Evolutionary conservation across 2,329 filamentous ascomycete species (phyloP).

Genomic region (Pyrenophora seminiperda): DNA sequence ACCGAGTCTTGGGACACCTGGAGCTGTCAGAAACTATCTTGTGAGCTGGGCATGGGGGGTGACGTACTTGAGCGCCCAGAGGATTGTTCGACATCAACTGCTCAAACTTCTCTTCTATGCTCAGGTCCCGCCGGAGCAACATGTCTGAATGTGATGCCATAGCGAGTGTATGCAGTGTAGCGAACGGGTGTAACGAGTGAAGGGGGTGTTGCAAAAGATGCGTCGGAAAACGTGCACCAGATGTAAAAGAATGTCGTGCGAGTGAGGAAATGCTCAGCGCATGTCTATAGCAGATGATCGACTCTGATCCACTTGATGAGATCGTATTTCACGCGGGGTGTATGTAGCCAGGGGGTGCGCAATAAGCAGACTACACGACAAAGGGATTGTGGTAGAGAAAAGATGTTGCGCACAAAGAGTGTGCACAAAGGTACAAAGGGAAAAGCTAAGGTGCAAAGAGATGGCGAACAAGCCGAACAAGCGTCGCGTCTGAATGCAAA

Average conservation of each 20-base stretch:
- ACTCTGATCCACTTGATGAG: neutral
- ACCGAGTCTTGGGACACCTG: slow-evolving; percentile 68
- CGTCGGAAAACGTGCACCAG: neutral
- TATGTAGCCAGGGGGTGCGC: neutral
- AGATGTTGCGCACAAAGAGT: neutral
- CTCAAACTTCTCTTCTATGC: slow-evolving; percentile 39
- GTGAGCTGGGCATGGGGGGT: neutral
- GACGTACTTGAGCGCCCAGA: slow-evolving; percentile 31
- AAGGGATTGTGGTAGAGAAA: neutral
- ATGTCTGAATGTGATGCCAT: slow-evolving; percentile 28
- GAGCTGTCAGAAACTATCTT: slow-evolving; percentile 16
- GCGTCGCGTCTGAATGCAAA: neutral
- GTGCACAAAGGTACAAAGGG: neutral
- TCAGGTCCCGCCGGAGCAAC: slow-evolving; percentile 37
- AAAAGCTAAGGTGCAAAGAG: neutral
- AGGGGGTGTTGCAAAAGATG: neutral
- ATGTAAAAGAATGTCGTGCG: neutral
- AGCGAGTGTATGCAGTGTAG: slow-evolving; percentile 17
- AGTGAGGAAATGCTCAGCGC: neutral
- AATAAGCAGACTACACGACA: neutral
- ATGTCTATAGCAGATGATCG: neutral
- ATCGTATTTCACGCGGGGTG: neutral
- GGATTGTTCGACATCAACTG: slow-evolving; percentile 39
- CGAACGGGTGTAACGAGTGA: slow-evolving; percentile 11
- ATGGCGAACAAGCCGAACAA: neutral